A percentile compares a stretch with the other conserved stretches of the same genome.
phyloP scores from a whole-genome alignment of 2,329 filamentous ascomycete species.

The Berkeleyomyces rouxiae region DNA sequence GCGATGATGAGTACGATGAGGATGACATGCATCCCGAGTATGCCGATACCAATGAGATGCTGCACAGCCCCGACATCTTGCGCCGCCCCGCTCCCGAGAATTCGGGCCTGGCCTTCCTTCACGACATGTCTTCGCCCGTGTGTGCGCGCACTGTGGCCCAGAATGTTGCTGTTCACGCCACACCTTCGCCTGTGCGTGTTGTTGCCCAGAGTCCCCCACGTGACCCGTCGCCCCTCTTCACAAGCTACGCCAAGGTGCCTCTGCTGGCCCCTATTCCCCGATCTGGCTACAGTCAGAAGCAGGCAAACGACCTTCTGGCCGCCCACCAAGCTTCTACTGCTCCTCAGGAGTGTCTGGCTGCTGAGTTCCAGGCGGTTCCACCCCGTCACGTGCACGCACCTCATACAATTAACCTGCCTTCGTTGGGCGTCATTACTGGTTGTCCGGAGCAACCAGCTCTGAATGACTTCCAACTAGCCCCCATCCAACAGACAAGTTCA shows the following conservation, averaged over 20 bases:
- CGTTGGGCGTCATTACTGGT: not conserved
- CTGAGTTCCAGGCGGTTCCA: not conserved
- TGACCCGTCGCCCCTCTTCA: not conserved
- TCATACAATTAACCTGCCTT: not conserved
- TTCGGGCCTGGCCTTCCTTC: not conserved
- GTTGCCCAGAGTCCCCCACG: too few relatives aligned
- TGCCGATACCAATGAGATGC: not conserved
- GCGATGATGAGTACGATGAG: constrained; percentile 5
- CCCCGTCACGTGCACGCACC: not conserved
- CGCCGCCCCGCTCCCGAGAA: not conserved
- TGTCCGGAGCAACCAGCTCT: not conserved
- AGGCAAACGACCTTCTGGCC: not conserved
- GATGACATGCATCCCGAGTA: constrained; percentile 3
- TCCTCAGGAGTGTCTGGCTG: not conserved
- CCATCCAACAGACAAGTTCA: not conserved
- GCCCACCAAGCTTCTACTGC: not conserved
- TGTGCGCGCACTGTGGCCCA: not conserved
- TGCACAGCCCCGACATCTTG: not conserved
- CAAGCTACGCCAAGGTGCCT: not conserved
- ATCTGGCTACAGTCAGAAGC: not conserved
- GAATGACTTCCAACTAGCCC: not conserved
- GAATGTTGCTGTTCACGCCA: not conserved
- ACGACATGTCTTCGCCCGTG: not conserved
- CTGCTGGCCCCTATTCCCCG: not conserved
- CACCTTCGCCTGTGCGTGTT: not conserved